Conservation (phyloP, 2,329 filamentous ascomycete species). For the Cytospora paraplurivora region DNA sequence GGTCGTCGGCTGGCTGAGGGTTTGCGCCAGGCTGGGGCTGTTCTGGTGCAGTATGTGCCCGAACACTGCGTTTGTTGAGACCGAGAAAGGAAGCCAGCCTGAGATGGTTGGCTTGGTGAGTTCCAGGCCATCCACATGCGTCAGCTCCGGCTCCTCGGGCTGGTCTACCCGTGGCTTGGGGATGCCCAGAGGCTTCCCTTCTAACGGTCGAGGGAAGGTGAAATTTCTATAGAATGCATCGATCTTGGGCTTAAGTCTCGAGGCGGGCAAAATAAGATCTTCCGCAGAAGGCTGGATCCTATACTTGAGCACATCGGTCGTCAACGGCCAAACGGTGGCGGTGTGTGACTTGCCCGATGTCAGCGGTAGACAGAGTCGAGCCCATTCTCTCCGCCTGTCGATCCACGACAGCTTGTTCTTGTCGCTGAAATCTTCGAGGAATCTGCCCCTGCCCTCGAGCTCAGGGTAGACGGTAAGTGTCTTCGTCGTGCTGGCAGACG, state of each 20-base stretch:
- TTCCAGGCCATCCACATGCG: neutral
- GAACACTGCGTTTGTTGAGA: conserved; percentile 45
- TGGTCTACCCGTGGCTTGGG: conserved; percentile 9
- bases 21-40: conserved; percentile 29
- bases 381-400: conserved; percentile 40
- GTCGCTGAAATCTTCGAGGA: conserved; percentile 36
- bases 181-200: conserved; percentile 10
- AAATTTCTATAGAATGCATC: neutral
- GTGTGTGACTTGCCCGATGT: neutral
- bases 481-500: conserved; percentile 30
- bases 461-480: conserved; percentile 30
- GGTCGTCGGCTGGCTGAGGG: conserved; percentile 25
- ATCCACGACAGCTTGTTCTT: conserved; percentile 42
- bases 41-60: conserved; percentile 51
- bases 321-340: conserved; percentile 6
- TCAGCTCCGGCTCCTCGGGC: neutral
- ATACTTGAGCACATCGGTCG: conserved; percentile 18
- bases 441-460: conserved; percentile 32
- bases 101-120: conserved; percentile 17
- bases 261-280: conserved; percentile 19
- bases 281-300: conserved; percentile 16
- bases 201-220: neutral
- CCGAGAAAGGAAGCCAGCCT: conserved; percentile 26
- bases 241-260: conserved; percentile 6
- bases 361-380: conserved; percentile 33